phyloP scores from a whole-genome alignment of 805 yeast species.

The Ogataea ramenticola region DNA sequence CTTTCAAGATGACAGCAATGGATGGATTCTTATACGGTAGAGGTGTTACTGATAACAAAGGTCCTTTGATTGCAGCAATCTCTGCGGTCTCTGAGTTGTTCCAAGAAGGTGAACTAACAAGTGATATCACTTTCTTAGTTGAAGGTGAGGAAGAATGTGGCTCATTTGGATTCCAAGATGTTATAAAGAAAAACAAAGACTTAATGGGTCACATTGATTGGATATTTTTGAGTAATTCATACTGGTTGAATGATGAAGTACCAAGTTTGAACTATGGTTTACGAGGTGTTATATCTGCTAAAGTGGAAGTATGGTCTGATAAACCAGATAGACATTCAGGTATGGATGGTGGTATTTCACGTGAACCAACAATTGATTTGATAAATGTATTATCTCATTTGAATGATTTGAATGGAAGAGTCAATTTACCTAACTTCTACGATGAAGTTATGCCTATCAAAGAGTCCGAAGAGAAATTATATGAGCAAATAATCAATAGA shows the following conservation, averaged over 20 bases:
- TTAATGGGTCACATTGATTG: slow-evolving; percentile 76
- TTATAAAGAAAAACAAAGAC: slow-evolving; percentile 42
- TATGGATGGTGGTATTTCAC: slow-evolving; percentile 85
- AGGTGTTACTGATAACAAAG: slow-evolving; percentile 93
- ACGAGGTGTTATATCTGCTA: slow-evolving; percentile 81
- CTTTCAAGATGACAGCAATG: slow-evolving; percentile 65
- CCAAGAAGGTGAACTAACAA: slow-evolving; percentile 41
- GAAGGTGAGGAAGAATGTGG: slow-evolving; percentile 98
- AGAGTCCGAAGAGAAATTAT: slow-evolving; percentile 50
- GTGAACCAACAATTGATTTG: slow-evolving; percentile 87
- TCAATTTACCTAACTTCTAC: slow-evolving; percentile 63
- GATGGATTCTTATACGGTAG: slow-evolving; percentile 87
- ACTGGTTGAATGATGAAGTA: slow-evolving; percentile 83
- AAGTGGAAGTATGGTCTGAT: slow-evolving; percentile 63
- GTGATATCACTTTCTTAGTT: slow-evolving; percentile 74
- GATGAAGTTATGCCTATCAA: slow-evolving; percentile 56
- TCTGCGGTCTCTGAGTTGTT: slow-evolving; percentile 75
- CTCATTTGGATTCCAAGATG: slow-evolving; percentile 72
- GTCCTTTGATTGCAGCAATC: slow-evolving; percentile 82
- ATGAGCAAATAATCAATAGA: slow-evolving; percentile 49
- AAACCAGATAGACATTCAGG: slow-evolving; percentile 92
- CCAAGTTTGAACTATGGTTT: slow-evolving; percentile 95
- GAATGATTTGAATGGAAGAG: slow-evolving; percentile 46
- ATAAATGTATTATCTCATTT: slow-evolving; percentile 63
- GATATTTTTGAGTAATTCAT: slow-evolving; percentile 83